Conservation (phyloP, 2,329 filamentous ascomycete genomes). For the Colletotrichum simmondsii region DNA sequence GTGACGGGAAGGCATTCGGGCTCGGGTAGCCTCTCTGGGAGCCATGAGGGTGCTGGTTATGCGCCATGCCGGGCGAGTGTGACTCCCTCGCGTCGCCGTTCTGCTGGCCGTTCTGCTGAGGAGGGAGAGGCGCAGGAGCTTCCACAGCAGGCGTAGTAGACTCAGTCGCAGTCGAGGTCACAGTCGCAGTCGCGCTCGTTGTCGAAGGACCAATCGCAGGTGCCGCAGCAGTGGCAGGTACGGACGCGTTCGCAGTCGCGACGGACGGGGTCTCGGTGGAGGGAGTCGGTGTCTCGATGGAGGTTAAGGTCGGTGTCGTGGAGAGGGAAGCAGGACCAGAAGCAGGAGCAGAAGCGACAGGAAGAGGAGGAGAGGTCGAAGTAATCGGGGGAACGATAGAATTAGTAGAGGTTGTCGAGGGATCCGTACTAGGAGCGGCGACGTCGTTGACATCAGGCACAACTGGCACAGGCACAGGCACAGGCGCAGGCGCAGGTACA, state of each 20-base stretch:
- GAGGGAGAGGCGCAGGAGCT: neutral
- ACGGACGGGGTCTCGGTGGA: slow-evolving; percentile 18
- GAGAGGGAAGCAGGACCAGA: neutral
- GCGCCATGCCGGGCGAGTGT: slow-evolving; percentile 37
- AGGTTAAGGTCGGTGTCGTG: slow-evolving; percentile 22
- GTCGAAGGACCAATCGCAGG: slow-evolving; percentile 1
- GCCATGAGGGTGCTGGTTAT: slow-evolving; percentile 34
- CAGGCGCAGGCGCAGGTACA: slow-evolving; percentile 18
- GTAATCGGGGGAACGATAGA: slow-evolving; percentile 25
- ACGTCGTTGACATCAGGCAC: slow-evolving; percentile 30
- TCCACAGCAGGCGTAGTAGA: neutral
- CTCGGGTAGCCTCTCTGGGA: slow-evolving; percentile 36
- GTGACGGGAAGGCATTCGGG: slow-evolving; percentile 27
- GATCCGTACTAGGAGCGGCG: slow-evolving; percentile 18
- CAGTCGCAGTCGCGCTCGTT: neutral
- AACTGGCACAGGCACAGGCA: slow-evolving; percentile 15
- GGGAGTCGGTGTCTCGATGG: slow-evolving; percentile 21
- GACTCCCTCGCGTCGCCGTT: slow-evolving; percentile 36
- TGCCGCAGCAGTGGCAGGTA: neutral
- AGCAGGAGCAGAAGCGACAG: neutral
- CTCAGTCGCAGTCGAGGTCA: slow-evolving; percentile 5
- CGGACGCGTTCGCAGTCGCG: slow-evolving; percentile 16
- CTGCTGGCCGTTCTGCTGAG: slow-evolving; percentile 17
- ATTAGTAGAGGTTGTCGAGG: slow-evolving; percentile 32
- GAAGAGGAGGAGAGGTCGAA: slow-evolving; percentile 21